Base-by-base conservation (phyloP, 805 yeast species). In the Nakazawaea laoshanensis region DNA sequence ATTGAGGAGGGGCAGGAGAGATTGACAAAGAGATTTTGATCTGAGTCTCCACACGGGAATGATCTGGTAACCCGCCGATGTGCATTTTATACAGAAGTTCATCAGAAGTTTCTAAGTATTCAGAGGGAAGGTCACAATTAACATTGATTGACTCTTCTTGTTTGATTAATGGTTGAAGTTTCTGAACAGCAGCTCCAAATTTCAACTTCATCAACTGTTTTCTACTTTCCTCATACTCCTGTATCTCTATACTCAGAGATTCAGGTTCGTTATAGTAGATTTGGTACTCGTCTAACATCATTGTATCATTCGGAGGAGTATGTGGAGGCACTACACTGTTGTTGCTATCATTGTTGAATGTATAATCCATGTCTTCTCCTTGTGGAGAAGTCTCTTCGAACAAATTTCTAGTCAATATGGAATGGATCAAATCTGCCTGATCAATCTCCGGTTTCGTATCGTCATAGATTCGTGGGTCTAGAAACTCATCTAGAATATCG, bases 41-140 rank as follows among this genome's bases (percentile, higher is more conserved):
- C 58, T 92, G 98, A 11, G 96, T 89, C 57, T 89, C 98, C 5
- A 89, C 98, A 43, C 98, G 72, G 9, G 96, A 85, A 44, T 75
- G 77, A 4, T 71, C 59, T 2, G 96, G 96, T 28, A 89, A 62
- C 32, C 77, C 80, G 6, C 64, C 53, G 1, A 89, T 60, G 17
- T 57, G 52, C 33, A 82, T 42, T 35, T 64, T 59, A 50, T 70
- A 76, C 1, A 73, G 73, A 33, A 68, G 56, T 4, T 50, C 44
- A 7, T 41, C 45, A 4, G 26, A 24, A 12, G 41, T 29, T 11
- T 44, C 46, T 10, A 45, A 43, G 42, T 56, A 59, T 15, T 44
- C 52, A 4, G 30, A 30, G 1, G 63, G 62, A 15, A 57, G n/a
- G n/a, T n/a, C n/a, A n/a, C n/a, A n/a, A n/a, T n/a, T n/a, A 20